Evolutionary conservation across 495 filamentous ascomycete species (phyloP), one percentile per base, ranked within the genome.

Genomic region (Neurospora sp.): DNA sequence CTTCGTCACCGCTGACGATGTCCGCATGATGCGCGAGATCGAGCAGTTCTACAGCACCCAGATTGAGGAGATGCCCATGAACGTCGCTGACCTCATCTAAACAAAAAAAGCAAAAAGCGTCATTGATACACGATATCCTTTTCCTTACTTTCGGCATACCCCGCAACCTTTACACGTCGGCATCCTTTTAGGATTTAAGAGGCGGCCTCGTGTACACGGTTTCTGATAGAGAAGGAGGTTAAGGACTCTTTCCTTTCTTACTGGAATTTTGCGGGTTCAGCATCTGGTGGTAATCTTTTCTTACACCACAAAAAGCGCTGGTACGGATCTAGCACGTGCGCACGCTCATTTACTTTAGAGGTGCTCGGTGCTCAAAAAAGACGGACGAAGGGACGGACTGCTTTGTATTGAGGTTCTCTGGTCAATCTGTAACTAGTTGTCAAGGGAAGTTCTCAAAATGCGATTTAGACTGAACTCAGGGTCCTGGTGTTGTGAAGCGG

Each of bases 11-110:
- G 93, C 88, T 79, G 96, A 99, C 74, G 96, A 99, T 81, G 96
- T 99, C 69, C 90, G 96, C 76, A 99, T 99, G 81, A 87, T 99
- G 78, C 90, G 96, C 76, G 96, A 99, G 78, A 99, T 99, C 77
- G 96, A 99, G 82, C 84, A 90, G 76, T 97, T 96, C 82, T 97
- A 97, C 82, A 97, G 93, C 42, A 99, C 96, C 68, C 96, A 99
- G 83, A 99, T 99, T 75, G 96, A 99, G 78, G 96, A 99, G 87
- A 99, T 99, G 96, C 96, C 96, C 37, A 98, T 99, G 96, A 98
- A 98, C 78, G 90, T 92, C 72, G 89, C 90, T 68, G 89, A 91
- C 77, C 84, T 91, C 39, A 85, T 91, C 73, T 83, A 83, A 78
- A 45, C 68, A 47, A 40, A 14, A 39, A 42, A 39, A 71, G 41